Evolutionary conservation across 208 protist genomes (phyloP), one percentile per base, ranked within the genome.

Genomic region (Willaertia magna): DNA sequence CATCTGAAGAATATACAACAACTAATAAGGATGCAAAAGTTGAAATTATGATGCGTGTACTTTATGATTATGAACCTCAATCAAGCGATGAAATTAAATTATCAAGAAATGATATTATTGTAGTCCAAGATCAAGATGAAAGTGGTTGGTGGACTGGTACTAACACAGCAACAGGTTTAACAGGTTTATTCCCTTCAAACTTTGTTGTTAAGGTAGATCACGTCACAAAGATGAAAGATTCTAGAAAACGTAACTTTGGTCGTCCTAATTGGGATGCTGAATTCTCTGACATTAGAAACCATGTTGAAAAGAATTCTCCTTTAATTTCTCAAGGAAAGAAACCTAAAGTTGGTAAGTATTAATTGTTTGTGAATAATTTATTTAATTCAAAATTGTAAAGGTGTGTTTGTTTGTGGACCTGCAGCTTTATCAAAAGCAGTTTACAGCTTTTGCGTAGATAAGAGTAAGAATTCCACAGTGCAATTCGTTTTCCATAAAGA

Each of bases 321-420:
- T 20, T 16, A 26, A 2, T 34, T 12, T 2, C 43, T 40, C 1
- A 1, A 48, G 18, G 14, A 55, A 79, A 76, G 48, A 76, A 40
- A 52, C 82, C 82, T 22, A 85, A 61, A 12, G 82, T 84, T 39
- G 47, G n/a, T n/a, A n/a, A n/a, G 16, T 52, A 20, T 52, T 52
- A 52, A 52, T 52, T 52, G 7, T 20, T 20, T 52, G 7, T 52
- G 7, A 20, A 7, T 20, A 20, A 20, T 52, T 52, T 52, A 52
- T 7, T 20, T 52, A 52, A 18, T 79, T 7, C n/a, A n/a, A n/a
- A n/a, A n/a, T n/a, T n/a, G n/a, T n/a, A n/a, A n/a, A n/a, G n/a
- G 84, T 46, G 52, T 86, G 0, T 86, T 86, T 30, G 7, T 86
- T 16, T 86, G 84, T 61, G 84, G 84, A 14, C 52, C 84, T 14